Conservation (phyloP, 164 flowering plant genomes). For the Tetracentron sinense region DNA sequence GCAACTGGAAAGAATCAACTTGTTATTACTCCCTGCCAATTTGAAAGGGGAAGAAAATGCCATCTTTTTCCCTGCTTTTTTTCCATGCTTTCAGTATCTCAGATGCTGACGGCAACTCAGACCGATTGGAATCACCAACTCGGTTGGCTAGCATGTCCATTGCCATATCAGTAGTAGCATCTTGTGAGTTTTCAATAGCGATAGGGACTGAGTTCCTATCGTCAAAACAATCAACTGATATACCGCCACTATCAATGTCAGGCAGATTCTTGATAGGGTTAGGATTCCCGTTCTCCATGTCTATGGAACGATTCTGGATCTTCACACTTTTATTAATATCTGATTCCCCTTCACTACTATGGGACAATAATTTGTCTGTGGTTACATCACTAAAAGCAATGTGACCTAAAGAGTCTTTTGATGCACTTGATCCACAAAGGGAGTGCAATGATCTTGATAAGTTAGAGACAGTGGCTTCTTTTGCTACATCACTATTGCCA, state of each 20-base stretch:
- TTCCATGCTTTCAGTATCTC: slow-evolving; percentile 68
- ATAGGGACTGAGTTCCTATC: neutral
- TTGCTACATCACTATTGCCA: slow-evolving; percentile 22
- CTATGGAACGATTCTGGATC: slow-evolving; percentile 2
- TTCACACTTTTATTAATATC: slow-evolving; percentile 4
- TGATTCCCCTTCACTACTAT: slow-evolving; percentile 3
- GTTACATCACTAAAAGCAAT: slow-evolving; percentile 1
- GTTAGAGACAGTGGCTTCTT: slow-evolving; percentile 47
- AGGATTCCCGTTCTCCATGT: slow-evolving; percentile 1
- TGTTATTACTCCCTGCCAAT: slow-evolving; percentile 4
- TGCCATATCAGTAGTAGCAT: slow-evolving; percentile 12
- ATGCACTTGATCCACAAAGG: slow-evolving; percentile 30
- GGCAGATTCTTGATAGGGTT: neutral
- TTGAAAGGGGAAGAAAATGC: slow-evolving; percentile 24
- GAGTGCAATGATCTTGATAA: slow-evolving; percentile 46
- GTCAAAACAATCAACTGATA: neutral
- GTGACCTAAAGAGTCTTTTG: slow-evolving; percentile 5
- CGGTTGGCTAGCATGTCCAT: slow-evolving; percentile 15
- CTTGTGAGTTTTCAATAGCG: slow-evolving; percentile 6
- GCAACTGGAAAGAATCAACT: too few relatives aligned
- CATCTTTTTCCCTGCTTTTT: slow-evolving; percentile 43
- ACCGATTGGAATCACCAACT: slow-evolving; percentile 16
- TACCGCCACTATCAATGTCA: slow-evolving; percentile 1
- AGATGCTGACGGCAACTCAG: slow-evolving; percentile 50
- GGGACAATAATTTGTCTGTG: neutral